Conservation (phyloP, 306 rosid species). For the Senna siamea region DNA sequence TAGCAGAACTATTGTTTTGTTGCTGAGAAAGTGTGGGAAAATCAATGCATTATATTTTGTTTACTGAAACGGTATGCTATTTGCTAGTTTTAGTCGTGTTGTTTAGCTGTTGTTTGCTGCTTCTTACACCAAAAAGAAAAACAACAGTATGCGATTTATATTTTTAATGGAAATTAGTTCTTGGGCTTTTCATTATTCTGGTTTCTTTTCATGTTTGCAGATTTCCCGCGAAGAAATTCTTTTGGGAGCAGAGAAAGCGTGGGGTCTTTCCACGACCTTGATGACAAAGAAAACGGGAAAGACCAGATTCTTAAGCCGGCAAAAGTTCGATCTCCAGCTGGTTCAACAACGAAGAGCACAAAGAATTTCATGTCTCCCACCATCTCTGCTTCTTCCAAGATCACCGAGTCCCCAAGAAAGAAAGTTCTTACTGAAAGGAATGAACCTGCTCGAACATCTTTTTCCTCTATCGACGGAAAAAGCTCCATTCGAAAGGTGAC, state of each 20-base stretch:
- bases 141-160: background rate
- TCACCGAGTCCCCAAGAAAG: slow-evolving; percentile 70
- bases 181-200: background rate
- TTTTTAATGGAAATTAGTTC: background rate
- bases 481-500: slow-evolving; percentile 52
- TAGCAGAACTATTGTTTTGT: slow-evolving; percentile 21
- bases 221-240: slow-evolving; percentile 55
- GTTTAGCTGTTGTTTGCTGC: too few species aligned
- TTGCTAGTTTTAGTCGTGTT: too few species aligned
- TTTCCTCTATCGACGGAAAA: slow-evolving; percentile 50
- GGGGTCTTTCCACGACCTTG: slow-evolving; percentile 43
- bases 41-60: background rate
- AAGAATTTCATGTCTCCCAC: slow-evolving; percentile 91
- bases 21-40: slow-evolving; percentile 11
- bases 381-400: slow-evolving; percentile 80
- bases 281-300: slow-evolving; percentile 81
- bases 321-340: slow-evolving; percentile 65
- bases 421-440: slow-evolving; percentile 71
- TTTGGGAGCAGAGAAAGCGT: slow-evolving; percentile 45
- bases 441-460: slow-evolving; percentile 51
- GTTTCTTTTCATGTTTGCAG: slow-evolving; percentile 42
- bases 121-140: too few species aligned
- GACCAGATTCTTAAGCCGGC: slow-evolving; percentile 50
- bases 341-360: slow-evolving; percentile 45
- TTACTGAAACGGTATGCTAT: too few species aligned